Conservation (phyloP, 371 early-diverging fungal species). For the Mortierella sp. region DNA sequence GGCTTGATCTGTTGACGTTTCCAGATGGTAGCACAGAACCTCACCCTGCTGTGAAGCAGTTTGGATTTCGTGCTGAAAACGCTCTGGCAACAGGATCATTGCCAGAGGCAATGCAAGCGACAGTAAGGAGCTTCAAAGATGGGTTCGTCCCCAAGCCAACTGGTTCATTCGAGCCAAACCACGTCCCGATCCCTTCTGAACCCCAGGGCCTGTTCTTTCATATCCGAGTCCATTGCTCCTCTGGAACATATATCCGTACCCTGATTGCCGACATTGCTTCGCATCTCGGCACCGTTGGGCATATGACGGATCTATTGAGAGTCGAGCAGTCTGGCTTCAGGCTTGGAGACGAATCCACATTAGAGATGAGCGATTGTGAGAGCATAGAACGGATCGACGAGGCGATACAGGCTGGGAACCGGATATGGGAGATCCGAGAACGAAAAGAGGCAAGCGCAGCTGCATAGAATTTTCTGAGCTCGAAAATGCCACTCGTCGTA, state of each 20-base stretch:
- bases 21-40: constrained; percentile 6
- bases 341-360: constrained; percentile 27
- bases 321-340: constrained; percentile 56
- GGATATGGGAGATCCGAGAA: background rate
- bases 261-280: constrained; percentile 58
- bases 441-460: background rate
- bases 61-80: constrained; percentile 8
- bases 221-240: constrained; percentile 55
- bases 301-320: constrained; percentile 55
- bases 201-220: constrained; percentile 38
- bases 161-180: constrained; percentile 2
- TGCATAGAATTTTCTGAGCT: no score
- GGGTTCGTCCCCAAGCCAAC: constrained; percentile 20
- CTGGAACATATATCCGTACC: constrained; percentile 64
- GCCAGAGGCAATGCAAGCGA: background rate
- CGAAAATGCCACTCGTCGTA: background rate
- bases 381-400: constrained; percentile 21
- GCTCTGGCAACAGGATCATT: background rate
- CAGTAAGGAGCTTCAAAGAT: background rate
- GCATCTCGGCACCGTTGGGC: constrained; percentile 51
- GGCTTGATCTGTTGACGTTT: constrained; percentile 47
- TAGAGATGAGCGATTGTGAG: constrained; percentile 34
- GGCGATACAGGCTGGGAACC: constrained; percentile 37
- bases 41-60: constrained; percentile 8
- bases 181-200: constrained; percentile 15